Evolutionary conservation across 495 filamentous ascomycete species (phyloP).

Genomic region (Aspergillus carlsbadensis): DNA sequence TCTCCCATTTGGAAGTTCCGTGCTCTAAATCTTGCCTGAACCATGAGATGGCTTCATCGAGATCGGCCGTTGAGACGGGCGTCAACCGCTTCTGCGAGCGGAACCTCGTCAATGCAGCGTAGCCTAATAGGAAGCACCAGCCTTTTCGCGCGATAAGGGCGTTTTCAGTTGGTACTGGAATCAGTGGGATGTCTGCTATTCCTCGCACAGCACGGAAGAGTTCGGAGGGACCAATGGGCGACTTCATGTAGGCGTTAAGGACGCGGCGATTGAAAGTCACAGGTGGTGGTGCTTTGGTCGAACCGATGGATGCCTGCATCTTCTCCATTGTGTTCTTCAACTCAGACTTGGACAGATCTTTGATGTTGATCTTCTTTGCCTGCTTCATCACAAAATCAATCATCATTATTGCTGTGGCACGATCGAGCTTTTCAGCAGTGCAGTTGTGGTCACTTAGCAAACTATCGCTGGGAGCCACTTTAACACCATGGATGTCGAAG

Average conservation of each 20-base stretch:
- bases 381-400: constrained; percentile 80
- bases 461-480: constrained; percentile 65
- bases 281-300: constrained; percentile 64
- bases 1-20: constrained; percentile 83
- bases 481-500: constrained; percentile 85
- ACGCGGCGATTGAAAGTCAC: constrained; percentile 73
- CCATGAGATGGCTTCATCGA: constrained; percentile 78
- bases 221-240: constrained; percentile 77
- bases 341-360: constrained; percentile 87
- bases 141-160: constrained; percentile 72
- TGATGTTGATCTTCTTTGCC: constrained; percentile 80
- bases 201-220: constrained; percentile 77
- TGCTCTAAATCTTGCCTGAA: constrained; percentile 85
- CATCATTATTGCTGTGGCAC: constrained; percentile 70
- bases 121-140: constrained; percentile 90
- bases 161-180: constrained; percentile 48
- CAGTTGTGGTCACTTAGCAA: constrained; percentile 75
- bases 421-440: constrained; percentile 70
- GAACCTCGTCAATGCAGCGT: constrained; percentile 84
- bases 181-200: constrained; percentile 60
- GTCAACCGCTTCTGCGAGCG: constrained; percentile 78
- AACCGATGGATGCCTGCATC: constrained; percentile 71
- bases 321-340: constrained; percentile 85
- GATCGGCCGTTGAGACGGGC: constrained; percentile 76
- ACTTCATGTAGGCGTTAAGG: constrained; percentile 71